Conservation (phyloP, 106 monocot species). For the Dioscorea zingiberensis region DNA sequence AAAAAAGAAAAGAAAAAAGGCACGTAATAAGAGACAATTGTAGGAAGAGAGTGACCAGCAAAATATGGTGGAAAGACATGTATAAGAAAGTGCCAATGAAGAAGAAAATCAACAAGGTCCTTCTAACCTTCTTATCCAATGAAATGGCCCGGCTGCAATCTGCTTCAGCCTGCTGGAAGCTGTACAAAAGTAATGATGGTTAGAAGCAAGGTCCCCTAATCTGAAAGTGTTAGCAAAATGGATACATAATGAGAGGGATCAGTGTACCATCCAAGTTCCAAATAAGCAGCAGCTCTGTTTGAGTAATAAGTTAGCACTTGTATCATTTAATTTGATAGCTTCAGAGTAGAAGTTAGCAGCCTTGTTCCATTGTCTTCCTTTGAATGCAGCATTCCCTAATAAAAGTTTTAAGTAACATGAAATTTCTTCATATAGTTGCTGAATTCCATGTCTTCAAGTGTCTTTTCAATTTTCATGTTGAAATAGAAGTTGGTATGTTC, state of each 20-base stretch:
- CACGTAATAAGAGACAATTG: no score
- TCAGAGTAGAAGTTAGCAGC: slow-evolving; percentile 82
- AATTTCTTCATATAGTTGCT: no score
- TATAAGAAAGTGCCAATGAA: neutral
- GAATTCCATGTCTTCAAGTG: no score
- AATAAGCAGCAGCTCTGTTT: slow-evolving; percentile 93
- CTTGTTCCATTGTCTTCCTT: slow-evolving; percentile 85
- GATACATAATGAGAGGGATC: neutral
- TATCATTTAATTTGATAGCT: slow-evolving; percentile 79
- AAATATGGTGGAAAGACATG: no score
- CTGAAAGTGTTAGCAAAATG: neutral
- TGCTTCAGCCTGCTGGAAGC: slow-evolving; percentile 92
- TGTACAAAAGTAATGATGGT: slow-evolving; percentile 17
- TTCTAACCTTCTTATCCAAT: slow-evolving; percentile 86
- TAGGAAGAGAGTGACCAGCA: no score
- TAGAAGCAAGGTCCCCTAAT: neutral
- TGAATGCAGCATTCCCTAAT: slow-evolving; percentile 93
- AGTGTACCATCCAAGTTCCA: slow-evolving; percentile 83
- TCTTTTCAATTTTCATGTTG: no score
- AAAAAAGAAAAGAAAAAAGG: no score
- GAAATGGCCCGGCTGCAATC: slow-evolving; percentile 87
- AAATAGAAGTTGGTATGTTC: no score
- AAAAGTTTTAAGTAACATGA: no score
- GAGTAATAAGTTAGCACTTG: slow-evolving; percentile 78
- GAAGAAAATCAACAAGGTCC: no score